Evolutionary conservation across 129 eudicot genomes (phyloP), one percentile per base, ranked within the genome.

Genomic region (Lonicera japonica): DNA sequence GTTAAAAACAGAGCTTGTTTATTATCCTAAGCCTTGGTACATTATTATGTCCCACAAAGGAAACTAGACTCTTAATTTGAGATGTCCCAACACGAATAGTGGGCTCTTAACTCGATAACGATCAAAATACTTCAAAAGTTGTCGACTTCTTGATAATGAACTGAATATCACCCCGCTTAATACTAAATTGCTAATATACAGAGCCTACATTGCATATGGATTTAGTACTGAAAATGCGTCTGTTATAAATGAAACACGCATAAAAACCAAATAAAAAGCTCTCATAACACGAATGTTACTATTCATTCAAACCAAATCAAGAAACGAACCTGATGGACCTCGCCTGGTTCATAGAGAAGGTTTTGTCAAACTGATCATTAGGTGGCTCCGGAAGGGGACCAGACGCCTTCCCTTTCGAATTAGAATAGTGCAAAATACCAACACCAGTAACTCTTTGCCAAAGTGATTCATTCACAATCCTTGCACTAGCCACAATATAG

Each of bases 341-440:
- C 3, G 97, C 97, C 75, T 90, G 97, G 77, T 86, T 86, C 95
- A 90, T 83, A n/a, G 97, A 90, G 81, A 70, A 90, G 21, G 95
- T 86, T 75, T 86, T 86, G 52, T 90, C 97, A 21, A 41, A 86
- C 52, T 83, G 83, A 65, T 90, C 97, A 29, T 29, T 29, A 51
- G 97, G 97, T 16, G 87, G 83, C 58, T 79, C 85, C 0, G 97
- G 97, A 67, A 90, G 45, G 1, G 79, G 65, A 19, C 83, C 83
- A 20, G 51, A 56, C 39, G 64, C 69, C 5, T 45, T 63, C 63
- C 72, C 34, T 6, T 72, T 72, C 21, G 83, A 78, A 24, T 54
- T 50, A 5, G 38, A 64, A 16, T 80, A 80, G 61, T 80, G 86
- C 56, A 80, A 58, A 65, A 80, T 70, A 20, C 74, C 82, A 56